phyloP scores from a whole-genome alignment of 805 yeast genomes.

The Citeromyces matritensis region DNA sequence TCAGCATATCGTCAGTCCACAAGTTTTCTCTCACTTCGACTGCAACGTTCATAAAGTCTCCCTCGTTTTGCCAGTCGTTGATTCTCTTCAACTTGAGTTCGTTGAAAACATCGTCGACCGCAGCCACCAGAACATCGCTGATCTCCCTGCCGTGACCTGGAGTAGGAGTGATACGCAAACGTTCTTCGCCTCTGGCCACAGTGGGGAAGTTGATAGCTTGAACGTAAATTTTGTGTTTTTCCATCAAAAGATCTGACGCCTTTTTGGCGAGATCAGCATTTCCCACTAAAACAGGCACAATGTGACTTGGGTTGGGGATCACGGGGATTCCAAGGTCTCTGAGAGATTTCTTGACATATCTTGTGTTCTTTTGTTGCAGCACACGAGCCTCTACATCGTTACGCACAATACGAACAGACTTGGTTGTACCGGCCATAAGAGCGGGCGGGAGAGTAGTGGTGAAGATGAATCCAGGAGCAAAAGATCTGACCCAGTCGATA shows the following conservation, averaged over 20 bases:
- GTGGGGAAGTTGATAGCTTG: constrained; percentile 99
- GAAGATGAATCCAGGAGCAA: constrained; percentile 94
- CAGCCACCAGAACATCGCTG: constrained; percentile 59
- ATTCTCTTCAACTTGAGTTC: constrained; percentile 64
- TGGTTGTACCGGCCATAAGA: constrained; percentile 86
- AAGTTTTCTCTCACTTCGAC: constrained; percentile 38
- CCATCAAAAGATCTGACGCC: constrained; percentile 81
- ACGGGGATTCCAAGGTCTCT: constrained; percentile 76
- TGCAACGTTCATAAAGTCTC: constrained; percentile 80
- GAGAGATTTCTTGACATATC: constrained; percentile 68
- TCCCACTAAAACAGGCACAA: constrained; percentile 90
- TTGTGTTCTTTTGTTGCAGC: constrained; percentile 72
- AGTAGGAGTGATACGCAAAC: constrained; percentile 96
- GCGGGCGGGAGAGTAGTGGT: constrained; percentile 97
- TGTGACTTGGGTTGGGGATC: constrained; percentile 94
- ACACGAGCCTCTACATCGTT: constrained; percentile 63
- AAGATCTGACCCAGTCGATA: constrained; percentile 92
- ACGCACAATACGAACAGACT: constrained; percentile 79
- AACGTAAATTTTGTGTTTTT: constrained; percentile 78
- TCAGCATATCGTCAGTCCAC: constrained; percentile 80
- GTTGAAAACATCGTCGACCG: constrained; percentile 70
- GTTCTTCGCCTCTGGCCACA: constrained; percentile 89
- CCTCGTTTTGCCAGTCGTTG: constrained; percentile 59
- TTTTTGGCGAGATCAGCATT: constrained; percentile 84
- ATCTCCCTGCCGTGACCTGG: constrained; percentile 84